Evolutionary conservation across 1,284 basidiomycete species (phyloP), one percentile per base, ranked within the genome.

Genomic region (Ganoderma sp.): DNA sequence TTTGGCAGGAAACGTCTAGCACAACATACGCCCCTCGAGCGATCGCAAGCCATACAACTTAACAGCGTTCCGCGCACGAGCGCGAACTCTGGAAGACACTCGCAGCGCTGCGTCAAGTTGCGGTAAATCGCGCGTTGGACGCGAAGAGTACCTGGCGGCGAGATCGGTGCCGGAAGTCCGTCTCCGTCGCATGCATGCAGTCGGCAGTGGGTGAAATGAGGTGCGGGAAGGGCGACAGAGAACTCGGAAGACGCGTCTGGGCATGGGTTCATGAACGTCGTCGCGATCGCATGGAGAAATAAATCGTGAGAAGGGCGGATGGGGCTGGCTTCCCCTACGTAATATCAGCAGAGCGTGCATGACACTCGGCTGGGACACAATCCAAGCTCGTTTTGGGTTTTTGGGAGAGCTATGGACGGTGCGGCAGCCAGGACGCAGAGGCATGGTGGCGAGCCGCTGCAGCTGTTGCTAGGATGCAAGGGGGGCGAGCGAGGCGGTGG

Each of bases 141-240:
- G 60, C 60, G 60, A 61, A 61, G 10, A 61, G 61, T 61, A 19
- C 61, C 61, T 61, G 61, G 61, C 43, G 43, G 50, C 61, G 25
- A 32, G 34, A 48, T 48, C 45, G 61, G 61, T 34, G 32, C 42
- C 61, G 61, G 61, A n/a, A 2, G 9, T 52, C 61, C 61, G 61
- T 17, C 32, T 28, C 61, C 61, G 61, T 62, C 45, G 61, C 61
- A 62, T 34, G 57, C 19, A 34, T n/a, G 25, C 25, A 62, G 17
- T 12, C 7, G 19, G 15, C 17, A 17, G 2, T 45, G 14, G 42
- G 14, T 43, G 14, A 19, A 45, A 62, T 10, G 52, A 54, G n/a
- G 28, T 50, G 48, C 3, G 10, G n/a, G 12, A 32, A 28, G 14
- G 22, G 14, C 50, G 61, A 50, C 17, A 61, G 28, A 34, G 22